Percentiles rank a stretch among this genome's conserved stretches.
Conservation (phyloP, 371 early-diverging fungal species). For the Rhizopus arrhizus region DNA sequence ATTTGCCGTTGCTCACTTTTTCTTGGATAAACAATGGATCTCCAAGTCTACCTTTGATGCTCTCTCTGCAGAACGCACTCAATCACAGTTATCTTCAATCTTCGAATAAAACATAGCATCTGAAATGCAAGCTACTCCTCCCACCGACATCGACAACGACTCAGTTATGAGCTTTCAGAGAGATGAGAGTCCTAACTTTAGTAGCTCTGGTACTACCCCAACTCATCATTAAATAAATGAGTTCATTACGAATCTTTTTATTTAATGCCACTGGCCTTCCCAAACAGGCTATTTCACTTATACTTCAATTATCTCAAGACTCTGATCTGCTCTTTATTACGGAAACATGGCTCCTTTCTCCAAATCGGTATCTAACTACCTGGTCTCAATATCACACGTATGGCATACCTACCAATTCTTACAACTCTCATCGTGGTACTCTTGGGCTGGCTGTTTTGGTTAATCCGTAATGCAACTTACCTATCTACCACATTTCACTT, state of each 20-base stretch:
- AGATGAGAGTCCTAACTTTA: too few species aligned
- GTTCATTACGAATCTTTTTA: not conserved
- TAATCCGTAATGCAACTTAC: not conserved
- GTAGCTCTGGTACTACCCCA: too few species aligned
- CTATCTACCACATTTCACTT: not conserved
- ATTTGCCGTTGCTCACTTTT: conserved; percentile 5
- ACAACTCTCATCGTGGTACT: too few species aligned
- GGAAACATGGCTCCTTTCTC: conserved; percentile 23
- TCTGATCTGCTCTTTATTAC: conserved; percentile 12
- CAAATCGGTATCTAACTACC: not conserved
- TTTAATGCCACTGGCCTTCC: conserved; percentile 7
- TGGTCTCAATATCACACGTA: conserved; percentile 17
- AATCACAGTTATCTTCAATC: too few species aligned
- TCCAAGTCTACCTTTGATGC: not conserved
- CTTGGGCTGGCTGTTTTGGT: too few species aligned
- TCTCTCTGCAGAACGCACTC: too few species aligned
- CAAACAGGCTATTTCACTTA: conserved; percentile 1
- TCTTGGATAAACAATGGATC: not conserved
- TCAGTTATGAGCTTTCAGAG: too few species aligned
- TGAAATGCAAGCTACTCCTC: too few species aligned
- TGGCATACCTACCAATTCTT: not conserved
- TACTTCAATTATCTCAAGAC: not conserved
- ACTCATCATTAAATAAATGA: too few species aligned
- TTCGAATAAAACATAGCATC: too few species aligned
- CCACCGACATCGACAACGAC: too few species aligned